Evolutionary conservation across 2,329 filamentous ascomycete genomes (phyloP), one percentile per base, ranked within the genome.

Genomic region (Ophiostoma sp.): DNA sequence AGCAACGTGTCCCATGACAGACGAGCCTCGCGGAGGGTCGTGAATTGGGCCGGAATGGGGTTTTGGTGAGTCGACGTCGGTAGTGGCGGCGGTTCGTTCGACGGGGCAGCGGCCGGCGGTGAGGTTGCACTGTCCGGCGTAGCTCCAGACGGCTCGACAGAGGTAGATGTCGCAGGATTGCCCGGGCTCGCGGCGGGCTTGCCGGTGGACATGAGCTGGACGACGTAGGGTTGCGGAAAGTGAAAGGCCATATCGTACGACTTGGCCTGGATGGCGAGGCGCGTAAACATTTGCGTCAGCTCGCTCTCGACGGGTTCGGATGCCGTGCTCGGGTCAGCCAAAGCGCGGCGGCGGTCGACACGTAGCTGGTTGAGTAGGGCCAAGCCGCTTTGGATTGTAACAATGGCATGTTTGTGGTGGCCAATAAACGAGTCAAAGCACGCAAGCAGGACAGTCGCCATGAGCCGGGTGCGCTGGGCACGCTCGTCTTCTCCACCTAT

Each of bases 191-290:
- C n/a, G 55, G 42, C 19, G 5, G 11, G 28, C 2, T 22, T 78
- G 63, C 50, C n/a, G 6, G 31, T 17, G 74, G 85, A 82, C 0
- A 84, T 84, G 11, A 88, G 82, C 6, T 84, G 84, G 74, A 91
- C 87, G 7, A 90, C 88, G 72, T 86, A 89, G 0, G 89, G 88
- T 39, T 88, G 84, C 0, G 89, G 89, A 74, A 91, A 90, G 78
- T 91, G 89, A 77, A 91, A 91, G 42, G 89, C 89, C 88, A 91
- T 88, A 77, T 91, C 89, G 78, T 91, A 91, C 0, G 88, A 90
- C 78, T 91, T 91, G 59, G 89, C 89, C 78, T 91, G 89, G 59
- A 91, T 89, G 2, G 88, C 88, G 1, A 91, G 82, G 4, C 89
- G 85, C 1, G 87, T 90, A 76, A 91, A 91, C 82, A 91, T 90